Conservation (phyloP, 306 rosid genomes). For the Biancaea sappan region DNA sequence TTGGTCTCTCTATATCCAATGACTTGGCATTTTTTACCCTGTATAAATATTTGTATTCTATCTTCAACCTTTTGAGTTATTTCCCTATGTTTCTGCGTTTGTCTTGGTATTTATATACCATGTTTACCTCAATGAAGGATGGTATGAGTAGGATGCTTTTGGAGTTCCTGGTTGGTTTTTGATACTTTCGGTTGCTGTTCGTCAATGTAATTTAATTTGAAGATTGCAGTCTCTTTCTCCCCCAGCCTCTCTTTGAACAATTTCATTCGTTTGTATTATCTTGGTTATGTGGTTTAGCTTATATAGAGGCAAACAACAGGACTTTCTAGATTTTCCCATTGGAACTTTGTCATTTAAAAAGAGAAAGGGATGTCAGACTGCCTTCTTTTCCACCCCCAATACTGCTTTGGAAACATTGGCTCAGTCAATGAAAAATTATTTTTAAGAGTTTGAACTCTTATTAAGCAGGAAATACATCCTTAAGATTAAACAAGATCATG, state of each 20-base stretch:
- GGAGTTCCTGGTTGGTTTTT: constrained; percentile 23
- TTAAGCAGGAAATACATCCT: neutral
- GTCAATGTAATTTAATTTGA: neutral
- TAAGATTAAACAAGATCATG: neutral
- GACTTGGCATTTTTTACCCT: constrained; percentile 1
- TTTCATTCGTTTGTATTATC: neutral
- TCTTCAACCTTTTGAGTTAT: neutral
- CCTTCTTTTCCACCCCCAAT: neutral
- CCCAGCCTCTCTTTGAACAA: neutral
- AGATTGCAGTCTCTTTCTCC: neutral
- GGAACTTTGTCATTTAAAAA: neutral
- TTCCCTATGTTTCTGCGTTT: neutral
- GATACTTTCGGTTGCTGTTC: neutral
- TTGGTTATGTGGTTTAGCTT: neutral
- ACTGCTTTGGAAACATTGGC: neutral
- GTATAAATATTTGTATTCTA: neutral
- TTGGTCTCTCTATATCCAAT: constrained; percentile 1
- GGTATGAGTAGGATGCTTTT: constrained; percentile 10
- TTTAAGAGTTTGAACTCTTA: constrained; percentile 14
- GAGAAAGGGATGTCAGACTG: neutral
- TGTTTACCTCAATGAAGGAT: constrained; percentile 11
- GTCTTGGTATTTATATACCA: constrained; percentile 1
- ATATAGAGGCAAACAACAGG: neutral
- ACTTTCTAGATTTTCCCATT: neutral
- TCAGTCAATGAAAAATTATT: constrained; percentile 15